Conservation (phyloP, 192 early-diverging fungal genomes). For the Gryganskiella cystojenkinii region DNA sequence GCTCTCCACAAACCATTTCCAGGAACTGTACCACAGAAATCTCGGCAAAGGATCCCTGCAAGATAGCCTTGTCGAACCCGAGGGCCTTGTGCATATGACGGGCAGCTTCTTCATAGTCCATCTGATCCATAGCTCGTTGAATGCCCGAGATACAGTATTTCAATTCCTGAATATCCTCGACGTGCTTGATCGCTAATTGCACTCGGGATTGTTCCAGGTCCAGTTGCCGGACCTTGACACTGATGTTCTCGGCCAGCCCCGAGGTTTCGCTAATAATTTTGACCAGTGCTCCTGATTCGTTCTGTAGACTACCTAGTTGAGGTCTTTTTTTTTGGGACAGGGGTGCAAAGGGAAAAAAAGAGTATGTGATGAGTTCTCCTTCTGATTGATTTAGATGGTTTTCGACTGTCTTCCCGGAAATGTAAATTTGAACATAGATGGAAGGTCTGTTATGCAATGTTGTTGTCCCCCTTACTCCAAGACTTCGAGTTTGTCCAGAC, state of each 20-base stretch:
- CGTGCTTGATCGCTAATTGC: constrained; percentile 71
- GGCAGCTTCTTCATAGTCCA: constrained; percentile 79
- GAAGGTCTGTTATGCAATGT: not conserved
- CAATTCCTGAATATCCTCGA: constrained; percentile 80
- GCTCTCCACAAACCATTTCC: not conserved
- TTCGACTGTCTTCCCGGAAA: no score
- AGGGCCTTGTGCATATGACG: constrained; percentile 69
- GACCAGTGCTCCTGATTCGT: constrained; percentile 58
- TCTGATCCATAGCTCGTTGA: constrained; percentile 65
- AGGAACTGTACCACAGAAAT: constrained; percentile 57
- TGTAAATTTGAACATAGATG: not conserved
- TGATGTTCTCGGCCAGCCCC: constrained; percentile 82
- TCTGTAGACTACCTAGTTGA: constrained; percentile 60
- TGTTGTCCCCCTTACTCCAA: constrained; percentile 55
- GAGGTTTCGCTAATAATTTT: constrained; percentile 74
- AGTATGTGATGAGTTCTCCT: constrained; percentile 1
- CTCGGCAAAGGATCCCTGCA: constrained; percentile 73
- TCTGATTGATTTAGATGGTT: not conserved
- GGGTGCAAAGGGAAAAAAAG: not conserved
- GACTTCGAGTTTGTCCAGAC: constrained; percentile 63
- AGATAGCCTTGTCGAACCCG: constrained; percentile 63
- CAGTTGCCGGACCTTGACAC: constrained; percentile 84
- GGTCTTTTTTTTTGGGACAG: constrained; percentile 50
- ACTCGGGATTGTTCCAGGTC: constrained; percentile 85
- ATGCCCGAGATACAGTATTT: constrained; percentile 77